phyloP scores from a whole-genome alignment of 2,329 filamentous ascomycete species.

The Ambrosiella cleistominuta region DNA sequence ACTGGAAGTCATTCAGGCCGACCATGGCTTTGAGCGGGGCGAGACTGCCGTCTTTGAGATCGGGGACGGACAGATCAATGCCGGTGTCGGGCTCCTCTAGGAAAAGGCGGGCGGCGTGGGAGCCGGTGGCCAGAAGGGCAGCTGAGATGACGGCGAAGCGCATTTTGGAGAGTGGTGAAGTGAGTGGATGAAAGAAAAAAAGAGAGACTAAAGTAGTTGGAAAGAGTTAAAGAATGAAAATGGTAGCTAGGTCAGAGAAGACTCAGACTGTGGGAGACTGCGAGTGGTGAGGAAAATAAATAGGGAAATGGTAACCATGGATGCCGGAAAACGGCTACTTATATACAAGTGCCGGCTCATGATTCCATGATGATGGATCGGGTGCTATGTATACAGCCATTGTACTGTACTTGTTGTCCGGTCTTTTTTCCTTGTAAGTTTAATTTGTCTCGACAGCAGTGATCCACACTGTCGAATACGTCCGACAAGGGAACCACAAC shows the following conservation, averaged over 20 bases:
- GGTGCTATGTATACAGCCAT: no score
- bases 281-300: background rate
- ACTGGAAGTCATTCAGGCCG: constrained; percentile 32
- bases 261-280: background rate
- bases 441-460: background rate
- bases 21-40: constrained; percentile 20
- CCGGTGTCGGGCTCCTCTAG: constrained; percentile 30
- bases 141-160: constrained; percentile 14
- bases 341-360: background rate
- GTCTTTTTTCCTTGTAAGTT: no score
- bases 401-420: no score
- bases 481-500: background rate
- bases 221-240: background rate
- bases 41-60: constrained; percentile 17
- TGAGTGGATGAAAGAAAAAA: background rate
- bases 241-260: background rate
- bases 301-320: background rate
- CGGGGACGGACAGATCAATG: constrained; percentile 22
- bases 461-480: background rate
- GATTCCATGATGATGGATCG: no score
- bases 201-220: background rate
- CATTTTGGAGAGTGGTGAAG: constrained; percentile 5
- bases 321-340: background rate
- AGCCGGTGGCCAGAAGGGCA: constrained; percentile 20
- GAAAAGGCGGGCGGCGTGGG: constrained; percentile 26